phyloP scores from a whole-genome alignment of 2,329 filamentous ascomycete genomes.

The Helotiales sp. region DNA sequence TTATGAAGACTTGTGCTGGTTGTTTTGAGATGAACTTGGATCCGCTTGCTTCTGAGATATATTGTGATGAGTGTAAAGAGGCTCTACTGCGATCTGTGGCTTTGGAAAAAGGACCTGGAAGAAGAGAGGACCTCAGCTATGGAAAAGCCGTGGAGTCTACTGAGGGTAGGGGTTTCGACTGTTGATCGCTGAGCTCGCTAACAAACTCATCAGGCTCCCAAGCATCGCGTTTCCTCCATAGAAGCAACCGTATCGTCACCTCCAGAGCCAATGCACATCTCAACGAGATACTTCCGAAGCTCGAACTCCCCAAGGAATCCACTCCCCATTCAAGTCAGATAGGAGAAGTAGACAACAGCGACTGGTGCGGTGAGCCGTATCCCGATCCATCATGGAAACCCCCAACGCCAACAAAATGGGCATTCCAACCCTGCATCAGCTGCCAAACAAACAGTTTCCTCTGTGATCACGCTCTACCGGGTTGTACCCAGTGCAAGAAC shows the following conservation, averaged over 20 bases:
- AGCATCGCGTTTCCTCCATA: neutral
- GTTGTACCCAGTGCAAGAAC: neutral
- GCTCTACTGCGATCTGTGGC: neutral
- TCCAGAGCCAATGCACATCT: neutral
- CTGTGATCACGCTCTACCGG: neutral
- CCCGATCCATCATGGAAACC: neutral
- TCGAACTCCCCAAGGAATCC: neutral
- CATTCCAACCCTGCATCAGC: conserved; percentile 1
- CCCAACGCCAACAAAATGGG: neutral
- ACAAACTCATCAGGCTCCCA: neutral
- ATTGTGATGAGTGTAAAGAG: neutral
- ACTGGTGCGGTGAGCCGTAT: neutral
- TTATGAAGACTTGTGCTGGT: neutral
- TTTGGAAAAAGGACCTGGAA: neutral
- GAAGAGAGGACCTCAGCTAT: neutral
- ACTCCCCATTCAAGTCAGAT: neutral
- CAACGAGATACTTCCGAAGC: neutral
- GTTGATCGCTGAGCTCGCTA: neutral
- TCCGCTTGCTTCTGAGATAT: neutral
- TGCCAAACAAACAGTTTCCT: neutral
- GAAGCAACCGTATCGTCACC: neutral
- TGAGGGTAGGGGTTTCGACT: neutral
- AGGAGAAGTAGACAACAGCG: neutral
- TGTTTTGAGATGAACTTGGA: neutral
- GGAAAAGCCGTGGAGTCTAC: neutral